Percentiles rank a stretch among this genome's conserved stretches.
These are phyloP conservation scores for Chaetomium tenue DNA, from an alignment of 495 filamentous ascomycete genomes.

Conservation along the genomic window DNA sequence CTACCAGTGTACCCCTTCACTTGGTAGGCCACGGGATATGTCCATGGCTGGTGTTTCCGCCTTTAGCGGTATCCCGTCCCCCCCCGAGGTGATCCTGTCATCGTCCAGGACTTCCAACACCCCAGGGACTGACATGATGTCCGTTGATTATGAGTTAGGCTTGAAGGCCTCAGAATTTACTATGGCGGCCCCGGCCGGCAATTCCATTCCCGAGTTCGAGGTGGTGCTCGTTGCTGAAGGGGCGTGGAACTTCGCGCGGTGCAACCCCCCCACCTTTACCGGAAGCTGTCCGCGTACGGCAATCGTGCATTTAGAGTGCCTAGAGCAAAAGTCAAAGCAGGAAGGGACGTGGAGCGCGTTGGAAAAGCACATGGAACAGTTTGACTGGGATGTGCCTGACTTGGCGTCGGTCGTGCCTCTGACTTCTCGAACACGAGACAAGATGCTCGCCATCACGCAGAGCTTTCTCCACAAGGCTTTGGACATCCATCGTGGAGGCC, in stretches of 20 bases:
- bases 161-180: constrained; percentile 37
- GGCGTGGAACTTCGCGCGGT: constrained; percentile 58
- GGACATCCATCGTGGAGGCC: constrained; percentile 53
- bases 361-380: constrained; percentile 41
- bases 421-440: constrained; percentile 55
- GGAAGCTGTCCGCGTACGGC: constrained; percentile 56
- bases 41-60: constrained; percentile 34
- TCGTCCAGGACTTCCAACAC: constrained; percentile 48
- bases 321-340: constrained; percentile 57
- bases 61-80: constrained; percentile 37
- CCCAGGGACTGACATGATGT: constrained; percentile 47
- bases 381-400: constrained; percentile 40
- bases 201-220: constrained; percentile 48
- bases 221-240: constrained; percentile 54
- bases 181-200: constrained; percentile 26
- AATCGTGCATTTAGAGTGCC: constrained; percentile 55
- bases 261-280: constrained; percentile 52
- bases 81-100: constrained; percentile 41
- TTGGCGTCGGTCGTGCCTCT: constrained; percentile 50
- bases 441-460: constrained; percentile 62
- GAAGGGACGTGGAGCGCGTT: constrained; percentile 48
- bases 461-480: constrained; percentile 62
- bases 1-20: constrained; percentile 32
- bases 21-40: constrained; percentile 31
- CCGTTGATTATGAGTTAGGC: constrained; percentile 38